phyloP scores from a whole-genome alignment of 208 protist genomes.

The Wallacemonas sp. region DNA sequence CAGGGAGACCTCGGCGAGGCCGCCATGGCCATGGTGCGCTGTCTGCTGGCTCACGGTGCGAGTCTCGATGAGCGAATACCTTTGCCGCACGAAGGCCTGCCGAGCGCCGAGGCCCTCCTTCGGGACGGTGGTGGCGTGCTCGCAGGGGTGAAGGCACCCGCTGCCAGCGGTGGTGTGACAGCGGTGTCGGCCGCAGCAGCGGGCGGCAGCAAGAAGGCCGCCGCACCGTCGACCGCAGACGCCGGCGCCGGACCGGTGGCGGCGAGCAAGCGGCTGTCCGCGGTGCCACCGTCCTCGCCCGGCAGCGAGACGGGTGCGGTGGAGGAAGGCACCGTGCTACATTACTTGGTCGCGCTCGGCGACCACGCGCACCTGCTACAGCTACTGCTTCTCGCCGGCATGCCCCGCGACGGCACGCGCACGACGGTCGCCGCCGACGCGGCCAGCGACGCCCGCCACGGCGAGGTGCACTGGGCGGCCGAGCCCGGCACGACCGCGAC shows the following conservation, averaged over 20 bases:
- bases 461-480: not conserved
- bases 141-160: not conserved
- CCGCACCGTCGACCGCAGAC: not conserved
- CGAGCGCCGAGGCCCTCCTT: not conserved
- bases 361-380: conserved; percentile 59
- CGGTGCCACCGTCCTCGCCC: not conserved
- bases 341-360: conserved; percentile 64
- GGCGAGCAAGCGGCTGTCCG: not conserved
- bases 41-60: conserved; percentile 51
- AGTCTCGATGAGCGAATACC: conserved; percentile 42
- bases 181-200: not conserved
- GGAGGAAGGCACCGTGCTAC: conserved; percentile 53
- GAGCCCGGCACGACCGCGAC: too few species aligned
- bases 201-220: not conserved
- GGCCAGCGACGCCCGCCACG: not conserved
- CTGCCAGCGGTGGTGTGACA: not conserved
- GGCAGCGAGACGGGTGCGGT: not conserved
- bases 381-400: conserved; percentile 42
- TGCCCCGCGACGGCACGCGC: conserved; percentile 15
- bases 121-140: not conserved
- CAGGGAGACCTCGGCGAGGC: conserved; percentile 29
- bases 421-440: not conserved
- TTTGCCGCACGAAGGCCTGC: conserved; percentile 22
- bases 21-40: conserved; percentile 40
- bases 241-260: not conserved